These are phyloP conservation scores for Dorcoceras hygrometricum DNA, from an alignment of 257 asterid genomes.

Conservation along the genomic window DNA sequence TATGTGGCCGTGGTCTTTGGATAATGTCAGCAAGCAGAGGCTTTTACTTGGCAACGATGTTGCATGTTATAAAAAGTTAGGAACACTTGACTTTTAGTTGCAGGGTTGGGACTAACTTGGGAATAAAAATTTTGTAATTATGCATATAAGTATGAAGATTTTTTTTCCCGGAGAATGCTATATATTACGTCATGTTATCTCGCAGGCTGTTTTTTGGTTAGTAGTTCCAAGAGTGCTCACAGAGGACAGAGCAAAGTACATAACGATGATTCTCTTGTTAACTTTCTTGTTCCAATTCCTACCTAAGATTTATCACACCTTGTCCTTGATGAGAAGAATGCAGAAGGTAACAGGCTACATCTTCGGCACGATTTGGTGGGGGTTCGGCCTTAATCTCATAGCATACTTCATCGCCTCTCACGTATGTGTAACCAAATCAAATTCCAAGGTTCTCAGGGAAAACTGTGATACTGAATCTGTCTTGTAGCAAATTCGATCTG, in stretches of 20 bases:
- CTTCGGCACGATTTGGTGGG: constrained; percentile 73
- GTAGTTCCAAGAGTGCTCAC: constrained; percentile 48
- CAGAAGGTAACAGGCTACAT: constrained; percentile 55
- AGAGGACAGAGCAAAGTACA: constrained; percentile 43
- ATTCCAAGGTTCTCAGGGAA: no score
- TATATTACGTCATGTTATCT: no score
- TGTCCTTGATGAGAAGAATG: constrained; percentile 57
- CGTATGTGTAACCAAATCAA: constrained; percentile 32
- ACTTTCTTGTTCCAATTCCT: constrained; percentile 56
- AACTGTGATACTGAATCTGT: neutral
- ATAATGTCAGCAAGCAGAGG: no score
- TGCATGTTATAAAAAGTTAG: no score
- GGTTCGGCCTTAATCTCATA: constrained; percentile 57
- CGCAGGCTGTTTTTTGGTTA: constrained; percentile 52
- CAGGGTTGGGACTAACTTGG: no score
- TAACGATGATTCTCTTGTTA: constrained; percentile 41
- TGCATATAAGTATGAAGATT: no score
- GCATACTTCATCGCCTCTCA: constrained; percentile 68
- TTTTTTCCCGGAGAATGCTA: no score
- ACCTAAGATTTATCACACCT: constrained; percentile 56
- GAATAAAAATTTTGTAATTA: no score
- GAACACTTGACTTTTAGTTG: no score
- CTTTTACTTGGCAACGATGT: no score
- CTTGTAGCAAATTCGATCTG: neutral
- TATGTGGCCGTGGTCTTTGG: no score